phyloP scores from a whole-genome alignment of 176 grass and related monocot species.

The Ananas comosus region DNA sequence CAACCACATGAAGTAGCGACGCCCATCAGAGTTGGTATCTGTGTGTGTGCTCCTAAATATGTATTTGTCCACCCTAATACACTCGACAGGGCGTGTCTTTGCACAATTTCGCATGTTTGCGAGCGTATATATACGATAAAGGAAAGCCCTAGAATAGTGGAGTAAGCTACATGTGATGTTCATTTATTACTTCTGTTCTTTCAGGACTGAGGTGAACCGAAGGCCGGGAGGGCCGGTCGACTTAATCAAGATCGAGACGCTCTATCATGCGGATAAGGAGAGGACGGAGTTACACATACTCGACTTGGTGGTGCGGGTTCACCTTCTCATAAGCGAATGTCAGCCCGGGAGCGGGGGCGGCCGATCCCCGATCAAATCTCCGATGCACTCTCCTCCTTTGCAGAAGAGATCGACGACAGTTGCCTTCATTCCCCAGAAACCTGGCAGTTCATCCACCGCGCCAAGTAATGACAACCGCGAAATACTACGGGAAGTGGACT shows the following conservation, averaged over 20 bases:
- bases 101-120: no score
- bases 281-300: conserved; percentile 56
- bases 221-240: conserved; percentile 26
- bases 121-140: no score
- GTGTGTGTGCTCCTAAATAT: no score
- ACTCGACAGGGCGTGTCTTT: no score
- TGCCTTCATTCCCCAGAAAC: background rate
- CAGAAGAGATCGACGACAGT: conserved; percentile 4
- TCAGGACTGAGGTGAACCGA: conserved; percentile 35
- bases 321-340: conserved; percentile 62
- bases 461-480: conserved; percentile 41
- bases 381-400: conserved; percentile 21
- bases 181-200: background rate
- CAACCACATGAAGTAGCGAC: background rate
- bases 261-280: conserved; percentile 56
- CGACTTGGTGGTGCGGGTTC: conserved; percentile 63
- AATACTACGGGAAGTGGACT: conserved; percentile 33
- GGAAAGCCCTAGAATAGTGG: background rate
- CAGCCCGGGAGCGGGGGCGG: conserved; percentile 19
- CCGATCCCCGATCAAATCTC: conserved; percentile 44
- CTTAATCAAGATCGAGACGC: conserved; percentile 58
- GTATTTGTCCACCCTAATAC: no score
- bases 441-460: background rate
- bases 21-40: background rate
- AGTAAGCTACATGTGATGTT: background rate